Evolutionary conservation across 2,329 filamentous ascomycete genomes (phyloP), one percentile per base, ranked within the genome.

Genomic region (Pseudonectria buxi): DNA sequence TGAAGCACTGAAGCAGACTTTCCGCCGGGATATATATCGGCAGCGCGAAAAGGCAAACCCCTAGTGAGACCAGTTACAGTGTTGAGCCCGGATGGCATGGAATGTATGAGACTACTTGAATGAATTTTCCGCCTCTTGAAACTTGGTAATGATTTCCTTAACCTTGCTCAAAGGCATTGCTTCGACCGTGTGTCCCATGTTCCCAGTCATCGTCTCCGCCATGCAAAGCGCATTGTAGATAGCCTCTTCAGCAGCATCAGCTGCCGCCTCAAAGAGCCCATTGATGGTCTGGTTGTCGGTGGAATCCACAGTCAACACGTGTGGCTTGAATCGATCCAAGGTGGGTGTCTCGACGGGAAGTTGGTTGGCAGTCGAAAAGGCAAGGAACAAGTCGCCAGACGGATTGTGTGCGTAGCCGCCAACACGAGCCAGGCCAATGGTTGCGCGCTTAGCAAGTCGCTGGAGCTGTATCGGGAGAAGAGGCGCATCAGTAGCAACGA

Each of bases 201-300:
- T 65, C 0, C 77, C 77, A 1, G 64, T 67, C 63, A 78, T 73
- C 0, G 70, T 74, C 46, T 77, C 70, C 1, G 77, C 76, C 62
- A 73, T 78, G 41, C 69, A 78, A 7, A 83, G 56, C 0, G 72
- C 69, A 51, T 84, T 83, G 43, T 79, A 72, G 36, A 83, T 80
- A 2, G 76, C 70, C 56, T 84, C 79, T 48, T 83, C 78, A 0
- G 75, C 75, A 0, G 71, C 72, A 49, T 83, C 78, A 0, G 74
- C 73, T 3, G 67, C 71, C 2, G 76, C 78, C 51, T 79, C 71
- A 39, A 83, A 77, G 38, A 81, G 54, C 0, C 68, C 67, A 44
- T 81, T 77, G 40, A 83, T 77, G 4, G 70, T 75, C 33, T 68
- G 60, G 46, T 81, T 76, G 44, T 79, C 71, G 3, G 77, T 57